Percentiles rank a stretch among this genome's conserved stretches.
Evolutionary conservation across 116 monocot genomes (phyloP).

Genomic region (Phalaenopsis hybrid): DNA sequence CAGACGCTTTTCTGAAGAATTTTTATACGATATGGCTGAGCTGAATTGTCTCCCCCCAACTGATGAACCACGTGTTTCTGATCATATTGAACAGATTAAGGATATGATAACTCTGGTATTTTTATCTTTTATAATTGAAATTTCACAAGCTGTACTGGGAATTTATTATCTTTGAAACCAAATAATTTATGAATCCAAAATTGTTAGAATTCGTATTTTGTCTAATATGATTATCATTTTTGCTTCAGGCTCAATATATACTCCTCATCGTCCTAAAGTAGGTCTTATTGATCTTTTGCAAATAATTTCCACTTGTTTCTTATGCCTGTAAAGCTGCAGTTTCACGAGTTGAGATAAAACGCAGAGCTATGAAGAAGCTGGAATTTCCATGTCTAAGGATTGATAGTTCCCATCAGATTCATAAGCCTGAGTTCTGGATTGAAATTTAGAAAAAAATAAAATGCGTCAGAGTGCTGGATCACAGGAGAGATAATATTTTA

Average conservation of each 20-base stretch:
- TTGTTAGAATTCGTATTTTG: neutral
- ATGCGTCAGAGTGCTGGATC: neutral
- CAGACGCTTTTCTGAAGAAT: slow-evolving; percentile 54
- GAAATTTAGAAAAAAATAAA: too few species aligned
- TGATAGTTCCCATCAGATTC: neutral
- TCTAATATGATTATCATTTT: neutral
- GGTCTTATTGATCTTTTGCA: neutral
- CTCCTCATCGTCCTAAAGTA: neutral
- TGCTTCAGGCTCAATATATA: neutral
- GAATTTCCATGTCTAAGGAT: neutral
- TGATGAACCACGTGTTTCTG: slow-evolving; percentile 81
- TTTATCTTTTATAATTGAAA: neutral
- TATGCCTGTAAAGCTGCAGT: neutral
- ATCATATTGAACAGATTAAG: slow-evolving; percentile 77
- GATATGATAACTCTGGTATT: slow-evolving; percentile 74
- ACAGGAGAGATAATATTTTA: neutral
- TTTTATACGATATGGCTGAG: slow-evolving; percentile 71
- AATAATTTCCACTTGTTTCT: neutral
- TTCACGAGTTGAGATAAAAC: neutral
- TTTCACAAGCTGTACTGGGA: neutral
- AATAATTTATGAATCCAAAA: neutral
- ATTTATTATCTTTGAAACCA: neutral
- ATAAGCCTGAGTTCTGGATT: neutral
- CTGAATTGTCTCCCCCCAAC: slow-evolving; percentile 86
- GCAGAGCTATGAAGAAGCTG: neutral